Conservation (phyloP, 495 filamentous ascomycete species). For the Tuber umbilicatum region DNA sequence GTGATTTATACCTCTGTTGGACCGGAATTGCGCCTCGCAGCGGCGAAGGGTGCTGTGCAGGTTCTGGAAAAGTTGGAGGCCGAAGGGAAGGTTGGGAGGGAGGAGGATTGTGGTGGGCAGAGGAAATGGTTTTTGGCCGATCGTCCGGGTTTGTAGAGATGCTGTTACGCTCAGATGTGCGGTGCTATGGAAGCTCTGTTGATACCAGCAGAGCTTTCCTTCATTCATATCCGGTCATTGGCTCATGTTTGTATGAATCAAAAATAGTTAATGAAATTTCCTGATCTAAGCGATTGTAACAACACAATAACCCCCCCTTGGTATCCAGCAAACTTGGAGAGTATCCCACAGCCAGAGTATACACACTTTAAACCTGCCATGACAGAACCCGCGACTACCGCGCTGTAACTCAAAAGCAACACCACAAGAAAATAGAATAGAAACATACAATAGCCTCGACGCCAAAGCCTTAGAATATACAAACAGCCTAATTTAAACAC, state of each 20-base stretch:
- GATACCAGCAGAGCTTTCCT: background rate
- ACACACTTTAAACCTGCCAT: background rate
- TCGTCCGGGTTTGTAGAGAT: slow-evolving; percentile 41
- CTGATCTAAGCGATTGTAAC: background rate
- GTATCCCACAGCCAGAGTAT: background rate
- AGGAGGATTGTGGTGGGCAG: slow-evolving; percentile 47
- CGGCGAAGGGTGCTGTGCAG: slow-evolving; percentile 60
- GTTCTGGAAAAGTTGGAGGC: slow-evolving; percentile 62
- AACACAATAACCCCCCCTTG: background rate
- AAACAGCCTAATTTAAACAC: background rate
- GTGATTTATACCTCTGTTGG: slow-evolving; percentile 74
- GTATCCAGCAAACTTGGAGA: background rate
- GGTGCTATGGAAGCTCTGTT: background rate
- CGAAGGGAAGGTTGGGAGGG: slow-evolving; percentile 56
- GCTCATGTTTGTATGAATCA: background rate
- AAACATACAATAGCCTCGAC: background rate
- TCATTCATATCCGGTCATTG: background rate
- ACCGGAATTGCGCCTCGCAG: slow-evolving; percentile 65
- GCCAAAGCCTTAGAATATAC: slow-evolving; percentile 3
- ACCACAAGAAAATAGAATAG: background rate
- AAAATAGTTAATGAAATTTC: background rate
- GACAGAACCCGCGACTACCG: background rate
- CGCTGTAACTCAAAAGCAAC: background rate
- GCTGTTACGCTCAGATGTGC: background rate
- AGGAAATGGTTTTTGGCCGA: slow-evolving; percentile 49